Base-by-base conservation (phyloP, 192 early-diverging fungal genomes). In the Podila verticillata region DNA sequence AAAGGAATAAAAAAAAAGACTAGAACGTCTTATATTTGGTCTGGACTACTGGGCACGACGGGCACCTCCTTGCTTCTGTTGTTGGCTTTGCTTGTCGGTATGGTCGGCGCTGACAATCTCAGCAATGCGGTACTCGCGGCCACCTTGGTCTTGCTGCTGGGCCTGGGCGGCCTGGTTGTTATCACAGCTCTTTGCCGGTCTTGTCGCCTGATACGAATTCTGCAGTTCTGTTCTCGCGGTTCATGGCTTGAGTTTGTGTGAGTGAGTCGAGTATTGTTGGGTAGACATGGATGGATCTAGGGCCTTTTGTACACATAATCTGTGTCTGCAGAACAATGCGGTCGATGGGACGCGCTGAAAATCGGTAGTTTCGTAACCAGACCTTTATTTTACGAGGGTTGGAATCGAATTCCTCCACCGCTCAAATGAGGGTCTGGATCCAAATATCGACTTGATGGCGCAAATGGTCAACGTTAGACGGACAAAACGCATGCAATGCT, bases 131-230 rank as follows among this genome's bases (percentile, higher is more conserved):
- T 63, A 22, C 35, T 44, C 35, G 8, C 35, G 35, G 34, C 26
- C 24, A 26, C 5, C 22, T 17, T 26, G 34, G 22, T 44, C 36
- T 34, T 48, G 39, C 63, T 64, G 47, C 5, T 64, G 47, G 28
- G 39, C 63, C 39, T 29, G 36, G 26, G 28, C 30, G 26, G 28
- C 17, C 20, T 61, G 29, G 17, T 29, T 29, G 39, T 8, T 36
- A 9, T 39, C 39, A 13, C 29, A 47, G 26, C 36, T 64, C 24
- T 34, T 64, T 47, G 29, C 44, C 20, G 13, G 63, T 4, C 47
- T 64, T 34, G 47, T 65, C 44, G 47, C 63, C 63, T 19, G 63
- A 65, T 26, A 65, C 63, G 29, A 49, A 65, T 65, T 65, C 63
- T 8, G 63, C 63, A 17, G 47, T n/a, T 28, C 29, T 47, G 20